Evolutionary conservation across 176 grass and related monocot species (phyloP), one percentile per base, ranked within the genome.

Genomic region (Dactylis glomerata): DNA sequence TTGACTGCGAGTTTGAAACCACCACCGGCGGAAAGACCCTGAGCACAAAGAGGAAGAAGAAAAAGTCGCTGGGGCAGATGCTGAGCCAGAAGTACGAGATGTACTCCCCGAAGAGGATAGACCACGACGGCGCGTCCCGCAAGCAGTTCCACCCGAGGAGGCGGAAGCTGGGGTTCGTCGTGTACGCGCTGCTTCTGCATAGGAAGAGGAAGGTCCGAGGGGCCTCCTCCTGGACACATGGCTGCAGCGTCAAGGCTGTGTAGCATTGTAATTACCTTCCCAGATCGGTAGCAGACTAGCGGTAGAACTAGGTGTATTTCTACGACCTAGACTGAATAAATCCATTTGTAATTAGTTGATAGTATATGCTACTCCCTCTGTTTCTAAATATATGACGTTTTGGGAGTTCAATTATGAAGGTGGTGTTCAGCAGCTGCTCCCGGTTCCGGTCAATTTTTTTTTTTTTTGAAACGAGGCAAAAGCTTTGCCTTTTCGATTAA

Each of bases 1-100:
- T 99, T 34, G 91, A 81, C 50, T 76, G 56, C 0, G 89, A 94
- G 79, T 51, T 87, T 1, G 96, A 92, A 19, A 36, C 49, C 13
- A 23, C 52, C n/a, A 7, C 47, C 22, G 20, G 52, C 5, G 22
- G 79, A n/a, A 90, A 67, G 73, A 76, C 14, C 19, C 20, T 59
- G 0, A 65, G 59, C 5, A 10, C 83, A 24, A 86, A 74, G 61
- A 73, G 49, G 75, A 82, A 73, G 62, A 95, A 81, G 61, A 95
- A 86, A 68, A 84, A 94, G 23, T 96, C 96, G 0, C 92, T 99
- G 0, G 89, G 91, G 36, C 96, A 99, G 82, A 99, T 99, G 81
- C 84, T 96, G 24, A 91, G 79, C 81, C 90, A 95, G 66, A 99
- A 89, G 41, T 92, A 96, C 28, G 96, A 96, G 1, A 56, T 85